Evolutionary conservation across 768 basidiomycete species (phyloP).

Genomic region (Daedalea quercina): DNA sequence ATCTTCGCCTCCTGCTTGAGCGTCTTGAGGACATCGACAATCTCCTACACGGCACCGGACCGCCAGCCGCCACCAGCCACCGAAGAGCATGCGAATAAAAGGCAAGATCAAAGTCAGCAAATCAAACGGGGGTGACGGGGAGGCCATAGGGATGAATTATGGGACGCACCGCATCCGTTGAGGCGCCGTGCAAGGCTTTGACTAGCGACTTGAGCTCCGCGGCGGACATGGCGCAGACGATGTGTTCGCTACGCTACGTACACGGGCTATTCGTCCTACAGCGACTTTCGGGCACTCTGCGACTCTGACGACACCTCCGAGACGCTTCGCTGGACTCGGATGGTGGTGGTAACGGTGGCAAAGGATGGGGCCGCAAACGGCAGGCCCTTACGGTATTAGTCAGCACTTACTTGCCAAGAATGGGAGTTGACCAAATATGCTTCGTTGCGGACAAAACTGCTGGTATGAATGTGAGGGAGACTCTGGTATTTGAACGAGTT

Average conservation of each 20-base stretch:
- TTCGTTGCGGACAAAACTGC: neutral
- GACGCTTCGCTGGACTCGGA: neutral
- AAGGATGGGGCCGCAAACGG: neutral
- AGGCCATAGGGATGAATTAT: slow-evolving; percentile 27
- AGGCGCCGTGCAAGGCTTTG: slow-evolving; percentile 66
- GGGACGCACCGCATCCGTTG: slow-evolving; percentile 47
- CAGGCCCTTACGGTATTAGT: neutral
- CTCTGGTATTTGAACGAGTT: no score
- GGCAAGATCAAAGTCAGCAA: slow-evolving; percentile 18
- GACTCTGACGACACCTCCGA: neutral
- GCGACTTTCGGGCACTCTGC: neutral
- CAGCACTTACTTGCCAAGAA: neutral
- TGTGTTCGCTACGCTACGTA: slow-evolving; percentile 1
- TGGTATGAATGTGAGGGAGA: no score
- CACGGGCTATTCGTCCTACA: neutral
- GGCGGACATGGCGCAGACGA: slow-evolving; percentile 23
- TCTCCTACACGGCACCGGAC: slow-evolving; percentile 40
- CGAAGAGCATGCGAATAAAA: slow-evolving; percentile 6
- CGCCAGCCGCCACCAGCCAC: slow-evolving; percentile 19
- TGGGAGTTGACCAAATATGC: no score
- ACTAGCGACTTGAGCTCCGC: slow-evolving; percentile 73
- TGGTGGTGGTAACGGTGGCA: neutral
- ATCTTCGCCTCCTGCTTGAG: slow-evolving; percentile 64
- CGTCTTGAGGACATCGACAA: slow-evolving; percentile 48
- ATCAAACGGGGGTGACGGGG: slow-evolving; percentile 25